Evolutionary conservation across 495 filamentous ascomycete genomes (phyloP).

Genomic region (Talaromyces adpressus): DNA sequence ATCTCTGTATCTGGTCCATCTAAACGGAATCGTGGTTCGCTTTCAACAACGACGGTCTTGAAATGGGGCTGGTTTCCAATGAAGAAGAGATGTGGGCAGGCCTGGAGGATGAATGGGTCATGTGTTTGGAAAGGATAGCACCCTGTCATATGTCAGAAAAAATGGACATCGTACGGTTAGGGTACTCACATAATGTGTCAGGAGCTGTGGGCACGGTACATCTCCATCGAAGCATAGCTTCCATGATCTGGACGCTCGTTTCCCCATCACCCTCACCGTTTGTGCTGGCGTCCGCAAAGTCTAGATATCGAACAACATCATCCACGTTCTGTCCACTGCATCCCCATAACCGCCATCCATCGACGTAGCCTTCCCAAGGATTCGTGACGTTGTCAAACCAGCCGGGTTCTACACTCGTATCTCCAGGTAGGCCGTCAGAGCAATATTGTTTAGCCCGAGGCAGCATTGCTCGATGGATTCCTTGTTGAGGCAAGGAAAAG

Average conservation of each 20-base stretch:
- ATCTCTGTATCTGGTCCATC: slow-evolving; percentile 35
- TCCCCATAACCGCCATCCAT: slow-evolving; percentile 78
- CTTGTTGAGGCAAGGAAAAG: slow-evolving; percentile 71
- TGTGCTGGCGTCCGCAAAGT: slow-evolving; percentile 21
- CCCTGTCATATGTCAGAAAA: slow-evolving; percentile 46
- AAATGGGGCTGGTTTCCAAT: slow-evolving; percentile 82
- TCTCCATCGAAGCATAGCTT: slow-evolving; percentile 85
- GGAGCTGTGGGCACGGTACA: slow-evolving; percentile 91
- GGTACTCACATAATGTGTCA: slow-evolving; percentile 81
- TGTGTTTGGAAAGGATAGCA: slow-evolving; percentile 89
- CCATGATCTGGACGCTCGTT: slow-evolving; percentile 77
- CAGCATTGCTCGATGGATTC: slow-evolving; percentile 78
- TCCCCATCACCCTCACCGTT: slow-evolving; percentile 44
- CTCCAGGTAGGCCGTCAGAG: slow-evolving; percentile 38
- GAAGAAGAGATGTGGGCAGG: slow-evolving; percentile 88
- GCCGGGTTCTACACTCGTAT: slow-evolving; percentile 43
- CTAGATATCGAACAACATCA: slow-evolving; percentile 85
- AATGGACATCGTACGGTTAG: not conserved
- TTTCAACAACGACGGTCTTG: slow-evolving; percentile 64
- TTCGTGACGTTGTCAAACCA: slow-evolving; percentile 93
- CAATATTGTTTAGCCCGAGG: slow-evolving; percentile 62
- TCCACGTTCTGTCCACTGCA: slow-evolving; percentile 89
- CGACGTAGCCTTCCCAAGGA: slow-evolving; percentile 82
- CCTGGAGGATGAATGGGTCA: slow-evolving; percentile 77
- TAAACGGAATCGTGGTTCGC: slow-evolving; percentile 25